Evolutionary conservation across 2,329 filamentous ascomycete genomes (phyloP), one percentile per base, ranked within the genome.

Genomic region (Xylariales sp.): DNA sequence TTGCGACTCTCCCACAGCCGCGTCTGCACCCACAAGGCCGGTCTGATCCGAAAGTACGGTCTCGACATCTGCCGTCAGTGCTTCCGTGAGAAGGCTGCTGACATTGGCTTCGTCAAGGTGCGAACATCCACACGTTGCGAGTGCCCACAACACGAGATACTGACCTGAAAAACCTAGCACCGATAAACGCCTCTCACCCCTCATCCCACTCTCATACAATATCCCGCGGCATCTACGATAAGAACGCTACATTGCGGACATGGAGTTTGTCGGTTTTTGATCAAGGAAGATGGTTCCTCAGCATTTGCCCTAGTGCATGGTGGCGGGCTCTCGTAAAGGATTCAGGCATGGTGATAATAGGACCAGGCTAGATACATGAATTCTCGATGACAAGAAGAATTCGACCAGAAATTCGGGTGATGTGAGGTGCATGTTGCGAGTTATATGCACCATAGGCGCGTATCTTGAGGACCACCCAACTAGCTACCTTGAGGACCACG

Each of bases 41-140:
- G 93, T 94, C 84, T 98, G 60, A 95, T 98, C 83, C 90, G 93
- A 80, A 98, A 98, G 80, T 98, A 98, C 78, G 91, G 93, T 68
- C 81, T 96, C 61, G 88, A 95, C 74, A 80, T 86, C 66, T 86
- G 82, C 80, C 80, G 82, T 78, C 82, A 86, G 69, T 86, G 82
- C 77, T 86, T 84, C 78, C 77, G 81, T 63, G 81, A 85, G 75
- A 84, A 84, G 76, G 69, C 78, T 55, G 69, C 77, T 68, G 81
- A 85, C 64, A 84, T 85, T 68, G 81, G 81, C 61, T 85, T 85
- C 71, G 73, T 78, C 73, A 84, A 85, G 81, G 80, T 82, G 19
- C 24, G 15, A 44, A 25, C 18, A 10, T 19, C 18, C 22, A 19
- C 14, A 31, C 22, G 11, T 22, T 12, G n/a, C 15, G 15, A 38